These are phyloP conservation scores for Penicillium paneum DNA, from an alignment of 2,329 filamentous ascomycete species.

Conservation along the genomic window DNA sequence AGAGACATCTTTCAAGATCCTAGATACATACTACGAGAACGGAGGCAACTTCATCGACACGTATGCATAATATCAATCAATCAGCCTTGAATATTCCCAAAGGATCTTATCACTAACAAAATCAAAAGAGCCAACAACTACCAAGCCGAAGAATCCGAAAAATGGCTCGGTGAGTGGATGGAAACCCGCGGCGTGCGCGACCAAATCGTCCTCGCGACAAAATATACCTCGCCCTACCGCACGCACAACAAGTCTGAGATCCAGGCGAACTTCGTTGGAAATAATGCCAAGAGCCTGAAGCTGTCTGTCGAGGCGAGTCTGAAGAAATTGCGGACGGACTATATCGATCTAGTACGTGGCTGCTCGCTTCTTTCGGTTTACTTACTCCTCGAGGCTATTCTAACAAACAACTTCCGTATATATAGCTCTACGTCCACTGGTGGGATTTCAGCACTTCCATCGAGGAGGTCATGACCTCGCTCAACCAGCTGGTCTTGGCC, in stretches of 20 bases:
- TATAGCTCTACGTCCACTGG: slow-evolving; percentile 59
- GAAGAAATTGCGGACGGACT: slow-evolving; percentile 34
- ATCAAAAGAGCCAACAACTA: slow-evolving; percentile 45
- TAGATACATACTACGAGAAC: slow-evolving; percentile 51
- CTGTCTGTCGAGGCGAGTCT: slow-evolving; percentile 33
- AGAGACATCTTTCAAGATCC: slow-evolving; percentile 47
- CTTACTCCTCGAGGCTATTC: background rate
- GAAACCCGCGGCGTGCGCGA: slow-evolving; percentile 45
- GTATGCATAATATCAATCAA: slow-evolving; percentile 12
- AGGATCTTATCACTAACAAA: background rate
- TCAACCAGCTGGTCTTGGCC: slow-evolving; percentile 58
- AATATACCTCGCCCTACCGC: slow-evolving; percentile 44
- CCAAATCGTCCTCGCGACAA: slow-evolving; percentile 56
- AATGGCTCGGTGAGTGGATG: slow-evolving; percentile 55
- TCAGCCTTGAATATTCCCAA: background rate
- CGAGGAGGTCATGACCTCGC: slow-evolving; percentile 64
- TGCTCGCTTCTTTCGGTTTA: background rate
- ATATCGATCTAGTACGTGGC: slow-evolving; percentile 33
- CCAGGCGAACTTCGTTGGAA: slow-evolving; percentile 33
- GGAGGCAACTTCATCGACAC: slow-evolving; percentile 57
- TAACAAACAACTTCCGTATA: background rate
- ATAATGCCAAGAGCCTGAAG: slow-evolving; percentile 34
- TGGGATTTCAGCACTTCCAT: slow-evolving; percentile 66
- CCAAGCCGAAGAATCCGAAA: slow-evolving; percentile 49
- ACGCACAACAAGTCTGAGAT: slow-evolving; percentile 38